Evolutionary conservation across 805 yeast genomes (phyloP).

Genomic region (Sugiyamaella boreocaroliniensis): DNA sequence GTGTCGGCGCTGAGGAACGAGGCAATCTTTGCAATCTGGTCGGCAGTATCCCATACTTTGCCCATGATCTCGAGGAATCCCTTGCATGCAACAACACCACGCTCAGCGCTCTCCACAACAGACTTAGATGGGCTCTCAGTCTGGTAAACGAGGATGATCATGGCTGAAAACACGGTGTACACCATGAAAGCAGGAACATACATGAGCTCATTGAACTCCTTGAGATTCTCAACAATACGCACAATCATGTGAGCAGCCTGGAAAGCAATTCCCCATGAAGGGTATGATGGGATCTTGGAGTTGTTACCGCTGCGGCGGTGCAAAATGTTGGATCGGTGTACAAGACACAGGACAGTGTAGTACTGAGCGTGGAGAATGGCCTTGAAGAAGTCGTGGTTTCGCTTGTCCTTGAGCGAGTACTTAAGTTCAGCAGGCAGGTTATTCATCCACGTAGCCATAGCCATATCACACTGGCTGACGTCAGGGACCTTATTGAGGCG

Average conservation of each 20-base stretch:
- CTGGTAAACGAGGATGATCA: constrained; percentile 68
- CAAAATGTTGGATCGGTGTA: constrained; percentile 62
- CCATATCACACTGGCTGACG: constrained; percentile 60
- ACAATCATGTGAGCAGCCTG: constrained; percentile 75
- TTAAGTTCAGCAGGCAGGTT: constrained; percentile 56
- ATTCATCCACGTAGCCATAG: constrained; percentile 72
- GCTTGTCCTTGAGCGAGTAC: constrained; percentile 50
- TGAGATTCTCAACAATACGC: constrained; percentile 50
- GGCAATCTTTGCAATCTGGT: constrained; percentile 46
- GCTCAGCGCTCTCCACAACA: constrained; percentile 34
- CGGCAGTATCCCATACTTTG: constrained; percentile 48
- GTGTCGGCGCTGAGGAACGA: constrained; percentile 32
- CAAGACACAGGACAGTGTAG: constrained; percentile 62
- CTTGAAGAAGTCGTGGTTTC: constrained; percentile 49
- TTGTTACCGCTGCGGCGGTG: constrained; percentile 15
- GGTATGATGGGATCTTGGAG: constrained; percentile 33
- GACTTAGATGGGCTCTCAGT: constrained; percentile 36
- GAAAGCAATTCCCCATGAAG: constrained; percentile 76
- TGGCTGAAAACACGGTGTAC: constrained; percentile 55
- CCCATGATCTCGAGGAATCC: constrained; percentile 36
- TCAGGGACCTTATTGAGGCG: constrained; percentile 40
- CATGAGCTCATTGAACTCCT: constrained; percentile 43
- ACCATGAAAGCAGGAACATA: constrained; percentile 55
- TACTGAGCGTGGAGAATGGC: constrained; percentile 61
- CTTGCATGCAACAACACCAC: constrained; percentile 32